Evolutionary conservation across 805 yeast genomes (phyloP).

Genomic region (Kurtzmaniella cleridarum): DNA sequence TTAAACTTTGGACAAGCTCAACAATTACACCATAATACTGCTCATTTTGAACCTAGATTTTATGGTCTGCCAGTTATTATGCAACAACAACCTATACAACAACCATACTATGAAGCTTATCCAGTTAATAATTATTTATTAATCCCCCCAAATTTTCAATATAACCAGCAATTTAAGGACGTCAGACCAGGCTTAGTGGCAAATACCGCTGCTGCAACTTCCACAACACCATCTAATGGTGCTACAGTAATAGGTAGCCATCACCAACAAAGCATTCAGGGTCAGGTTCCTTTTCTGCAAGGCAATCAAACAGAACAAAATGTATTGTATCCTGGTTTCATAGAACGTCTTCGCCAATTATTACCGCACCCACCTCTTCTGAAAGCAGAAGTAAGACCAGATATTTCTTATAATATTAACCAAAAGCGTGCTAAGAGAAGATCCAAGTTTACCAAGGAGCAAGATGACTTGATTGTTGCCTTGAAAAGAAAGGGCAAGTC

Average conservation of each 20-base stretch:
- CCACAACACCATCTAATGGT: too few species aligned
- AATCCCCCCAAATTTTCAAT: constrained; percentile 10
- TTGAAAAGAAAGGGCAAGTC: constrained; percentile 58
- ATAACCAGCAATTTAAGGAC: too few species aligned
- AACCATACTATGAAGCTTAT: constrained; percentile 9
- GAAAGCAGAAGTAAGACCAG: constrained; percentile 37
- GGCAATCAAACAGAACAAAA: constrained; percentile 3
- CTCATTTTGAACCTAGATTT: constrained; percentile 15
- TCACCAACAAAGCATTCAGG: constrained; percentile 5
- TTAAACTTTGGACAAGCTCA: background rate
- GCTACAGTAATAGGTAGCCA: background rate
- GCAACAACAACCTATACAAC: constrained; percentile 19
- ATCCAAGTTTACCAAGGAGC: constrained; percentile 66
- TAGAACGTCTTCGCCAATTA: constrained; percentile 22
- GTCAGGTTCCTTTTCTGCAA: constrained; percentile 3
- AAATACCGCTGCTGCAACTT: background rate
- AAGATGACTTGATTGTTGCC: constrained; percentile 58
- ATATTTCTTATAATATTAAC: constrained; percentile 33
- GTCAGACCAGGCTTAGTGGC: constrained; percentile 2
- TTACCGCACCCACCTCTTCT: constrained; percentile 48
- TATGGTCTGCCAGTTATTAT: constrained; percentile 19
- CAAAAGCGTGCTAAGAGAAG: constrained; percentile 52
- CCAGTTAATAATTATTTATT: constrained; percentile 19
- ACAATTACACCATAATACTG: background rate
- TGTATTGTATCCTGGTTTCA: constrained; percentile 16